Evolutionary conservation across 441 rosid genomes (phyloP).

Genomic region (Croton laevigatus): DNA sequence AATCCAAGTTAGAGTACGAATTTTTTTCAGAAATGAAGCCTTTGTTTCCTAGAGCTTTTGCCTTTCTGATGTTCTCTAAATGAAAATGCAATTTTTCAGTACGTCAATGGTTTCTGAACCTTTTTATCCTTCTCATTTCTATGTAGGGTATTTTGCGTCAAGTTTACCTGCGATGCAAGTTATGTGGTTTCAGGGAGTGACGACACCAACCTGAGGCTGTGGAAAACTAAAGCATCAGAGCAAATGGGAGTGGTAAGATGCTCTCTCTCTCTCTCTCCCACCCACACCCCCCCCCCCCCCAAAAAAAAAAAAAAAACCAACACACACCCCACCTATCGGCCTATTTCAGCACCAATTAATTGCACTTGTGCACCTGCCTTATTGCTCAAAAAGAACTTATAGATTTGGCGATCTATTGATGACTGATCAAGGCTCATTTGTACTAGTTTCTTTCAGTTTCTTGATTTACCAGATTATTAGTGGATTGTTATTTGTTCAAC

Average conservation of each 20-base stretch:
- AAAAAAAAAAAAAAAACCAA: too few species aligned
- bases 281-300: too few species aligned
- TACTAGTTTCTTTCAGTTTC: background rate
- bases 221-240: conserved; percentile 98
- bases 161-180: conserved; percentile 84
- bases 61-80: background rate
- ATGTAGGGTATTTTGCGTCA: conserved; percentile 85
- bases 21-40: background rate
- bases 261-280: background rate
- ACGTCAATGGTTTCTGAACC: conserved; percentile 9
- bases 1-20: background rate
- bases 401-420: background rate
- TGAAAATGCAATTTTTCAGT: background rate
- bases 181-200: conserved; percentile 93
- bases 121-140: background rate
- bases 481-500: background rate
- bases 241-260: conserved; percentile 90
- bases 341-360: background rate
- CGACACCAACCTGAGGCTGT: conserved; percentile 85
- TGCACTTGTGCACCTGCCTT: background rate
- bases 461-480: background rate
- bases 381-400: background rate
- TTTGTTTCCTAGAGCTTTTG: background rate
- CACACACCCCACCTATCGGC: conserved; percentile 14
- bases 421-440: background rate